Evolutionary conservation across 495 filamentous ascomycete species (phyloP).

Genomic region (Xylaria nigripes): DNA sequence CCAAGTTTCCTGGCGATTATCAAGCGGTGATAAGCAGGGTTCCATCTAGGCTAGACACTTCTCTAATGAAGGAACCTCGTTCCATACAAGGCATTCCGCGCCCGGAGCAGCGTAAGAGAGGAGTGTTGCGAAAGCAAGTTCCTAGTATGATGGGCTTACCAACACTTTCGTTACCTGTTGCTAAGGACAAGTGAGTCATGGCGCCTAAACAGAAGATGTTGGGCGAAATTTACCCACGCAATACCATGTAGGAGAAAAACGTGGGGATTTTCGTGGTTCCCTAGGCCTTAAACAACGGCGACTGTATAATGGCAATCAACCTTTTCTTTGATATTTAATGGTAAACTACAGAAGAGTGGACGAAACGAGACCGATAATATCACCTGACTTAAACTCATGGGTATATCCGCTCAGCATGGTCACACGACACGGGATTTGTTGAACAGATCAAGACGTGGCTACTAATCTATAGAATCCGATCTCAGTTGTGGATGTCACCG

Average conservation of each 20-base stretch:
- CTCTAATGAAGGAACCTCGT: slow-evolving; percentile 81
- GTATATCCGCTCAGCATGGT: background rate
- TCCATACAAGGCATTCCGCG: slow-evolving; percentile 66
- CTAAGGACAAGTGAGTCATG: background rate
- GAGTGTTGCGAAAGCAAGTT: slow-evolving; percentile 59
- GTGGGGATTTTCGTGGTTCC: background rate
- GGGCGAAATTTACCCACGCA: background rate
- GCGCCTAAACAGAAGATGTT: background rate
- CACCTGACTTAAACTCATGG: background rate
- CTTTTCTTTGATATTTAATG: background rate
- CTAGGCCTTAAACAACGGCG: background rate
- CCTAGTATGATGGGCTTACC: slow-evolving; percentile 50
- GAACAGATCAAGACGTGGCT: background rate
- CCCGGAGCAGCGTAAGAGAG: slow-evolving; percentile 52
- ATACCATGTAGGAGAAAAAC: background rate
- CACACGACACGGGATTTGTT: background rate
- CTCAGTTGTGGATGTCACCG: background rate
- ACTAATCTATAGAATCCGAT: background rate
- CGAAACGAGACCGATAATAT: background rate
- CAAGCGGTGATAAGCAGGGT: slow-evolving; percentile 45
- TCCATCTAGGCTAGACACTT: slow-evolving; percentile 75
- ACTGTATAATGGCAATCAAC: background rate
- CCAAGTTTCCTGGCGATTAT: slow-evolving; percentile 64
- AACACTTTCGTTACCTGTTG: slow-evolving; percentile 8
- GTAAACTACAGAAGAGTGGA: background rate